Conservation (phyloP, 1,284 basidiomycete genomes). For the Cystobasidiaceae sp. region DNA sequence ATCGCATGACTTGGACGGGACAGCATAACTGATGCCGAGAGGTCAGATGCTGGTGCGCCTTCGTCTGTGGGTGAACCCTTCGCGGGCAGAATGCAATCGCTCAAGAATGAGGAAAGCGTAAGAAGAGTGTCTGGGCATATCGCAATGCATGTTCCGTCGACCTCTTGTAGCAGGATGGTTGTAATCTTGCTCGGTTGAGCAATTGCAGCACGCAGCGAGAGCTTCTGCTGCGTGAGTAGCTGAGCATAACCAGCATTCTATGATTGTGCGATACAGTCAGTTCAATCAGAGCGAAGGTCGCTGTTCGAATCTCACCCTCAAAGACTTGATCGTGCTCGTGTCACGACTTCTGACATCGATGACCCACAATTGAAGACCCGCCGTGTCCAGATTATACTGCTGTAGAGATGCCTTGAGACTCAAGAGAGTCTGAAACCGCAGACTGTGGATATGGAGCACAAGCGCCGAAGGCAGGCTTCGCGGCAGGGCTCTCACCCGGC, state of each 20-base stretch:
- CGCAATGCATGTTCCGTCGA: too few species aligned
- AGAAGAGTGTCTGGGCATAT: too few species aligned
- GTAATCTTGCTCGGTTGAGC: too few species aligned
- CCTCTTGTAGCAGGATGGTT: too few species aligned
- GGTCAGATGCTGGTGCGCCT: too few species aligned
- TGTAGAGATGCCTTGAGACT: conserved; percentile 61
- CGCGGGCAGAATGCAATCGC: too few species aligned
- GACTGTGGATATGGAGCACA: conserved; percentile 61
- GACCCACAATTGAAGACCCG: conserved; percentile 67
- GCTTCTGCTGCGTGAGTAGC: neutral
- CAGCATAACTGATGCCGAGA: too few species aligned
- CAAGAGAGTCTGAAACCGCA: conserved; percentile 65
- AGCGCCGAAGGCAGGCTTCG: conserved; percentile 60
- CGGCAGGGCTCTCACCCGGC: conserved; percentile 60
- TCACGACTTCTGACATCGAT: conserved; percentile 65
- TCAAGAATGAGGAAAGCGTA: too few species aligned
- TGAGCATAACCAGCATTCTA: neutral
- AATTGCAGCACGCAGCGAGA: too few species aligned
- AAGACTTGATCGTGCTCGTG: neutral
- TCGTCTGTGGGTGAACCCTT: too few species aligned
- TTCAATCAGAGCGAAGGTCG: too few species aligned
- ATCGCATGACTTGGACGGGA: too few species aligned
- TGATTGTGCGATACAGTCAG: neutral
- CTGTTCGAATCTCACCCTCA: neutral
- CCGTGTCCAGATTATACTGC: conserved; percentile 51